Evolutionary conservation across 345 rosid species (phyloP), one percentile per base, ranked within the genome.

Genomic region (Pelargonium nanum): DNA sequence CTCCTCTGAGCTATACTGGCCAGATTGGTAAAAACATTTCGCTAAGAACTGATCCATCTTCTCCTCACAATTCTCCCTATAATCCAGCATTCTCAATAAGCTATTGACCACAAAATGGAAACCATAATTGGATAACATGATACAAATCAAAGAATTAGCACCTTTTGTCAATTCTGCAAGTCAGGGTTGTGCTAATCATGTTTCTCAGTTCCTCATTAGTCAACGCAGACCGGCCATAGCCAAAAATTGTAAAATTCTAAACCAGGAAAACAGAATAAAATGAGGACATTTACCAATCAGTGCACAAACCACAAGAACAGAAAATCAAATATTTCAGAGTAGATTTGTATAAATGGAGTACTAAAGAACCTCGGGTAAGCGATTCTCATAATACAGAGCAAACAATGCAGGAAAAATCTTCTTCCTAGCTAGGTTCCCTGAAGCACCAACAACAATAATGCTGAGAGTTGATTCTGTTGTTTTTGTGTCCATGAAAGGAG

Each of bases 161-260:
- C 86, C 86, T 82, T 58, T 62, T 63, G 72, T 74, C 76, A 13
- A 82, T 70, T 73, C 82, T 77, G 68, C 87, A 80, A 6, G 81
- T 77, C 62, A 82, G 59, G 24, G 70, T 80, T 61, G 25, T 26
- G 64, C 77, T 82, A 13, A 82, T 77, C 62, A 58, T 66, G 24
- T 69, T 62, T 58, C 87, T 75, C 45, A 82, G 75, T 32, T 77
- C 79, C 53, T 79, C 77, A 61, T 74, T 77, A 6, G 79, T 75
- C 77, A 82, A 53, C 22, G 61, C 44, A 58, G 68, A 77, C 57
- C 84, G 71, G 24, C 71, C 84, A 68, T 69, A 82, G 60, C 87
- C 81, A 62, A 71, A 79, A 52, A 79, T 65, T n/a, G 64, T 64
- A 50, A 79, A 79, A 65, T 79, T 59, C 87, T 82, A 60, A 19